Conservation (phyloP, 768 basidiomycete species). For the Epithele typhae region DNA sequence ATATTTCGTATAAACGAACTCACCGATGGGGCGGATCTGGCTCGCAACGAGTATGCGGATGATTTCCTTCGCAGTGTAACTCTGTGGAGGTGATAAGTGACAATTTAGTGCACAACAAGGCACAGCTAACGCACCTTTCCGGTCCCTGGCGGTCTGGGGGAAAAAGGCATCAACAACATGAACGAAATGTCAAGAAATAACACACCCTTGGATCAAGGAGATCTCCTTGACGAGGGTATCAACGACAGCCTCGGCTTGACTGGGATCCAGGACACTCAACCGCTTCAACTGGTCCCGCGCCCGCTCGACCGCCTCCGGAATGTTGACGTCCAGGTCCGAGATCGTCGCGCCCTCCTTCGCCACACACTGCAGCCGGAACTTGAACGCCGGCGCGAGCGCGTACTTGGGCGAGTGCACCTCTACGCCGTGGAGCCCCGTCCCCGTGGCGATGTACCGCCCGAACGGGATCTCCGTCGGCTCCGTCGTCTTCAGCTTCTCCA, state of each 20-base stretch:
- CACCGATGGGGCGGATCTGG: constrained; percentile 28
- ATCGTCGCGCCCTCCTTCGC: constrained; percentile 31
- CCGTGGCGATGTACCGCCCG: constrained; percentile 41
- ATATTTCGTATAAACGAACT: neutral
- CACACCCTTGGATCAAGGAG: constrained; percentile 68
- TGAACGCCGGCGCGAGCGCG: constrained; percentile 49
- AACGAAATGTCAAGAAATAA: neutral
- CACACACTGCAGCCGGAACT: constrained; percentile 54
- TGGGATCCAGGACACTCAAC: constrained; percentile 58
- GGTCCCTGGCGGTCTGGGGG: constrained; percentile 72
- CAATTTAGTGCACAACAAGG: neutral
- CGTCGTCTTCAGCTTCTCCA: constrained; percentile 47
- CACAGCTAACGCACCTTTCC: constrained; percentile 71
- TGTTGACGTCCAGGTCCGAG: constrained; percentile 37
- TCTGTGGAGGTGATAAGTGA: constrained; percentile 31
- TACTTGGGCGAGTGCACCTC: constrained; percentile 51
- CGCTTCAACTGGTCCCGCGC: constrained; percentile 41
- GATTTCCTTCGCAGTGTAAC: constrained; percentile 65
- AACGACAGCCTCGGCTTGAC: constrained; percentile 68
- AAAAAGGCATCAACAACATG: too few relatives aligned
- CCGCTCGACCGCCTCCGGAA: constrained; percentile 31
- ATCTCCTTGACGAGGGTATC: constrained; percentile 57
- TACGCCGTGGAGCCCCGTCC: constrained; percentile 28
- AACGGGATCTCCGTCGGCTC: constrained; percentile 61
- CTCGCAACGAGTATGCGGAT: constrained; percentile 59